Base-by-base conservation (phyloP, 1,139 yeast genomes). In the Nakaseomyces delphensis region DNA sequence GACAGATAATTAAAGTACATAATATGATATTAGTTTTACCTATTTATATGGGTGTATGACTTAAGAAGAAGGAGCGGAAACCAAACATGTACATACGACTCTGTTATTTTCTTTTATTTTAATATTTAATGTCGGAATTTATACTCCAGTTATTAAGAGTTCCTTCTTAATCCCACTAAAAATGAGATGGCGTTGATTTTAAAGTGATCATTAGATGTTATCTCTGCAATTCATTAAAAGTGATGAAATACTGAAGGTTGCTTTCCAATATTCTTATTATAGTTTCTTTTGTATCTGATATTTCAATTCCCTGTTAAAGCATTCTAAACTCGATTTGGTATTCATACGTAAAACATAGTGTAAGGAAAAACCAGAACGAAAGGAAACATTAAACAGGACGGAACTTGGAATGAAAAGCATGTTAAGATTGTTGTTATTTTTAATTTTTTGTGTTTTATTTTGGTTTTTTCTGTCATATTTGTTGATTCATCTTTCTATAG, bases 1-100 rank as follows among this genome's bases (percentile, higher is more conserved):
- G 16, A 31, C 18, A 23, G 35, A 31, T 31, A 31, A 31, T 31
- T 31, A 31, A 31, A 31, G 18, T 31, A 31, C 35, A 31, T 31
- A 31, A 31, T 16, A 18, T 31, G 35, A 31, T 31, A 31, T 31
- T 31, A 19, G 35, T 31, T 31, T 31, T 31, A 31, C 18, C 23
- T 31, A 31, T 31, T 31, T 31, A 31, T 31, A 31, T 31, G 35
- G 23, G 13, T 18, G 10, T 10, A 4, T 6, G 23, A 4, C n/a
- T 18, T 7, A 10, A 19, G 23, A 16, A 31, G 15, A 31, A 31
- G 9, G n/a, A 25, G 28, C 9, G 5, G 3, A 25, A 25, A 5
- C 9, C 6, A 4, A 2, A 25, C 28, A 25, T 25, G 28, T 13
- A 25, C 28, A 25, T 25, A 25, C 28, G n/a, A n/a, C n/a, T n/a